Evolutionary conservation across 2,329 filamentous ascomycete species (phyloP).

Genomic region (Aurifilum marmelostoma): DNA sequence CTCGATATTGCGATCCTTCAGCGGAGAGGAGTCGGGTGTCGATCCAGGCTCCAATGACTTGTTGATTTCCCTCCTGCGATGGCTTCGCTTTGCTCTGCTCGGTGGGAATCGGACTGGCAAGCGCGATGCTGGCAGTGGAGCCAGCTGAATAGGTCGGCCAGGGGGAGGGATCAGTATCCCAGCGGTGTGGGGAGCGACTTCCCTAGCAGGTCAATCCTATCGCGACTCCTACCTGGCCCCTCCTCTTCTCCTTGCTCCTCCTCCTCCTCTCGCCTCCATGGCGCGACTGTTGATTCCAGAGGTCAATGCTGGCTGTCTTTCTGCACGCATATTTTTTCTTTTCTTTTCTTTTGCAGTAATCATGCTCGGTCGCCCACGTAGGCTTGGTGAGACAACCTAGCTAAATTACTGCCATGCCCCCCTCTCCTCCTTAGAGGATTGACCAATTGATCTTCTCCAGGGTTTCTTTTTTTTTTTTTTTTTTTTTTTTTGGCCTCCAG

Average conservation of each 20-base stretch:
- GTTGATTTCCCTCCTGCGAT: background rate
- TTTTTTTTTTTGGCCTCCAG: background rate
- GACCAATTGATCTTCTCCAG: background rate
- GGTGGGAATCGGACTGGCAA: background rate
- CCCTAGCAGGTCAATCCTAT: background rate
- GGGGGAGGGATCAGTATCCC: background rate
- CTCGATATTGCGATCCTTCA: conserved; percentile 1
- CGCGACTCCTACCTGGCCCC: no score
- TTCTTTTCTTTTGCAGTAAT: background rate
- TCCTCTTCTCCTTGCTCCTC: background rate
- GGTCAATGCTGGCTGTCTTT: no score
- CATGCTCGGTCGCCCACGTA: background rate
- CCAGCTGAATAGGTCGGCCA: background rate
- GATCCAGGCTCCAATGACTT: background rate
- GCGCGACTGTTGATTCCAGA: background rate
- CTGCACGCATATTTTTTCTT: background rate
- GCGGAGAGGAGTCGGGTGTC: background rate
- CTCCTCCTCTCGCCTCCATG: background rate
- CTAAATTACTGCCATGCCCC: background rate
- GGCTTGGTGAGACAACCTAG: background rate
- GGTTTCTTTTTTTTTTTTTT: background rate
- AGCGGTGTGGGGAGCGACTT: background rate
- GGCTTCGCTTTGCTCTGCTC: background rate
- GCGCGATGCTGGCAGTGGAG: background rate
- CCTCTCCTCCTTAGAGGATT: no score